Percentiles rank a stretch among this genome's conserved stretches.
These are phyloP conservation scores for Emmonsia crescens DNA, from an alignment of 2,329 filamentous ascomycete genomes.

Conservation along the genomic window DNA sequence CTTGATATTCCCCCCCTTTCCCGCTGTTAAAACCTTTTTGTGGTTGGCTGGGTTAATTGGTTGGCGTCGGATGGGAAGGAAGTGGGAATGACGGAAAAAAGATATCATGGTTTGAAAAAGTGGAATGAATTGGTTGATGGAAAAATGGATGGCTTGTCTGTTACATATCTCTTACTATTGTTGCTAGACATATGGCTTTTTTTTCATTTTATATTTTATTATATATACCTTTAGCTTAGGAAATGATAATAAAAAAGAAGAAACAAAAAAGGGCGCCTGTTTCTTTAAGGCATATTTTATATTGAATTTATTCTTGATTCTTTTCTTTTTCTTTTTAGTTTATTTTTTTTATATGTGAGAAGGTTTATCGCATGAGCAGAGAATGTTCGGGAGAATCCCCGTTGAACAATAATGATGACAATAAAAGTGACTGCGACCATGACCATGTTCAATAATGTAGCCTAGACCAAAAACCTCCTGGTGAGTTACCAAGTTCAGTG, in stretches of 20 bases:
- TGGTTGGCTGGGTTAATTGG: not conserved
- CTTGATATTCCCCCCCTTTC: not conserved
- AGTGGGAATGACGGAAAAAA: no score
- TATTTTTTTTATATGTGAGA: no score
- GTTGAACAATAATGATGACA: no score
- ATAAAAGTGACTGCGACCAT: no score
- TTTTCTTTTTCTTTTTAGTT: not conserved
- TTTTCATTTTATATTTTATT: not conserved
- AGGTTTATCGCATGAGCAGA: no score
- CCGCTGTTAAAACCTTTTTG: no score
- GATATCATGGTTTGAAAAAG: no score
- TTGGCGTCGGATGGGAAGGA: not conserved
- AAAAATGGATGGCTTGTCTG: not conserved
- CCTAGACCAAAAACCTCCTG: no score
- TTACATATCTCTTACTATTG: not conserved
- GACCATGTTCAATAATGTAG: no score
- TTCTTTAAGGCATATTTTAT: conserved; percentile 13
- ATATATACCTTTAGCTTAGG: not conserved
- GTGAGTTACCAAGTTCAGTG: no score
- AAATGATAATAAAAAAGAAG: not conserved
- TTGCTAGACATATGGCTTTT: not conserved
- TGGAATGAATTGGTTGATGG: no score
- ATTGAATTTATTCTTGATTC: not conserved
- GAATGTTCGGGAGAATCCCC: no score
- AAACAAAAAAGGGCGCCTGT: conserved; percentile 11